phyloP scores from a whole-genome alignment of 352 stramenopile species.

The Globisporangium acanthophoron region DNA sequence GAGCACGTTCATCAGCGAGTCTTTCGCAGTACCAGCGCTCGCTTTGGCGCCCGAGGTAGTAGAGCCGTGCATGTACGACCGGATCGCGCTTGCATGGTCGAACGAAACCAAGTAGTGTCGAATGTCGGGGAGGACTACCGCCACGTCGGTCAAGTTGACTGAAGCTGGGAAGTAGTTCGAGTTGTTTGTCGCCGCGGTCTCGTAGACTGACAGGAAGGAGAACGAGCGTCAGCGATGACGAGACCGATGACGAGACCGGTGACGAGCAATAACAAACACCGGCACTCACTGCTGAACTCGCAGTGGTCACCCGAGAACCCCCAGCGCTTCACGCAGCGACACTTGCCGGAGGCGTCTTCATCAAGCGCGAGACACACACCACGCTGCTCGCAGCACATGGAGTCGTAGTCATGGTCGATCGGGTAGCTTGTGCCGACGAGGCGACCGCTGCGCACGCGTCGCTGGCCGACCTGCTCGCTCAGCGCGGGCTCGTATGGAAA shows the following conservation, averaged over 20 bases:
- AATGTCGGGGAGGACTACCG: conserved; percentile 40
- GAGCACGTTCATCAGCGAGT: conserved; percentile 19
- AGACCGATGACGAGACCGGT: too few relatives aligned
- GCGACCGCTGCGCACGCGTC: conserved; percentile 51
- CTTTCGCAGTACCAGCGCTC: neutral
- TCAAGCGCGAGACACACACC: conserved; percentile 35
- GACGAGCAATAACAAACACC: neutral
- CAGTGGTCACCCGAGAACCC: conserved; percentile 65
- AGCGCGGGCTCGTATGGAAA: conserved; percentile 60
- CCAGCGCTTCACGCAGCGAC: conserved; percentile 59
- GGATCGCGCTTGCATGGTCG: conserved; percentile 28
- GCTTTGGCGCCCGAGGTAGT: too few relatives aligned
- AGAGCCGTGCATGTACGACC: neutral
- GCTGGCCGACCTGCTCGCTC: conserved; percentile 51
- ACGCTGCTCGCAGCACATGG: conserved; percentile 59
- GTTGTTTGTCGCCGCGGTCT: conserved; percentile 44
- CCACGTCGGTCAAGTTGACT: conserved; percentile 26
- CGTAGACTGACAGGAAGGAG: conserved; percentile 35
- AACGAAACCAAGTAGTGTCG: conserved; percentile 37
- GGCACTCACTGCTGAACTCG: conserved; percentile 44
- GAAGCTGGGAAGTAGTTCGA: conserved; percentile 28
- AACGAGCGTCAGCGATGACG: neutral
- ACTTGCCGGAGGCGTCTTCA: conserved; percentile 59
- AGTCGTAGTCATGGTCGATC: conserved; percentile 69
- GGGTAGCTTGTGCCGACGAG: conserved; percentile 60